phyloP scores from a whole-genome alignment of 1,284 basidiomycete species.

The Coniferiporia sulphurascens region DNA sequence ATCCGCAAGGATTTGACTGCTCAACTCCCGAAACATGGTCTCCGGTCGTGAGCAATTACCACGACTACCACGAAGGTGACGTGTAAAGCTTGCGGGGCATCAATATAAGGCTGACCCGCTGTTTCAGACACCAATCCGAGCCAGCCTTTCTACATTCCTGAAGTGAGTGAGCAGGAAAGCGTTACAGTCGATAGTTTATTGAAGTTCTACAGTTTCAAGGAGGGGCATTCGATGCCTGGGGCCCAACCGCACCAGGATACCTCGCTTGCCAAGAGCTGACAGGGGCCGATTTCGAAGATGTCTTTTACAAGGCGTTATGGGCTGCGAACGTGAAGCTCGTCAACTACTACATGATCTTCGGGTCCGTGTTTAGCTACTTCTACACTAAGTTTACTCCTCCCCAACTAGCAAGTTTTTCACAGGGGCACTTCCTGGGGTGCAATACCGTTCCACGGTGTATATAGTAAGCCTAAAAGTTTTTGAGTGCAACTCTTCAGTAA shows the following conservation, averaged over 20 bases:
- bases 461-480: slow-evolving; percentile 15
- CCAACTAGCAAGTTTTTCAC: slow-evolving; percentile 10
- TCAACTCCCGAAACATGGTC: slow-evolving; percentile 58
- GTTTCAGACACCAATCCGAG: slow-evolving; percentile 20
- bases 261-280: slow-evolving; percentile 26
- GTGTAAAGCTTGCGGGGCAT: slow-evolving; percentile 17
- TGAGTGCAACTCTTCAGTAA: not conserved
- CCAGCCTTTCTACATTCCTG: slow-evolving; percentile 31
- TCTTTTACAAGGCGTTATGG: slow-evolving; percentile 29
- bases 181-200: not conserved
- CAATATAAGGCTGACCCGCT: not conserved
- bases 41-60: slow-evolving; percentile 40
- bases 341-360: slow-evolving; percentile 29
- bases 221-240: slow-evolving; percentile 28
- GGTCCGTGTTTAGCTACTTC: slow-evolving; percentile 11
- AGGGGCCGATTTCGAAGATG: slow-evolving; percentile 27
- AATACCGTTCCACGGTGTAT: slow-evolving; percentile 28
- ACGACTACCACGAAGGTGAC: slow-evolving; percentile 30
- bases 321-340: slow-evolving; percentile 29
- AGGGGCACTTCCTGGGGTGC: slow-evolving; percentile 31
- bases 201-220: slow-evolving; percentile 19
- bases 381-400: not conserved
- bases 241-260: slow-evolving; percentile 21
- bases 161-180: slow-evolving; percentile 23
- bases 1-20: slow-evolving; percentile 73